Base-by-base conservation (phyloP, 2,329 filamentous ascomycete genomes). In the Apiospora malaysiana region DNA sequence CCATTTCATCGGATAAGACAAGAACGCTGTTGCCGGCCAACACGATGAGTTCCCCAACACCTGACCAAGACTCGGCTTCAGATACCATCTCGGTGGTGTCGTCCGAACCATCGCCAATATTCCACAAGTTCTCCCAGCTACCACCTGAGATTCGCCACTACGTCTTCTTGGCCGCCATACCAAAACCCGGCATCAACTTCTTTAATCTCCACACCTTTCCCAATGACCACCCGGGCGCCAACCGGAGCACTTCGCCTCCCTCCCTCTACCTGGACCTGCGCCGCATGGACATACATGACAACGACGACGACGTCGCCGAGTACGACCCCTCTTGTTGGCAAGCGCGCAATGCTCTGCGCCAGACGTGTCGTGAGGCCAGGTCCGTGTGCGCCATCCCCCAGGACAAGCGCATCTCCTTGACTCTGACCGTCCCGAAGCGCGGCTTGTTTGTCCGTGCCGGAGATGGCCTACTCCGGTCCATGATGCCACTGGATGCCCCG, bases 201-300 rank as follows among this genome's bases (percentile, higher is more conserved):
- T 80, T 80, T 76, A 80, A 80, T 73, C 72, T 80, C 1, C 79
- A 80, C 72, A 73, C 70, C 69, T 77, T 79, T 71, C 79, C 79
- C n/a, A 77, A 78, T 69, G 78, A 79, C 66, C 78, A 80, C 51
- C 45, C 27, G 1, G 74, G 73, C 21, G 73, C 74, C 23, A 78
- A 78, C 72, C 73, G 76, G 6, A 78, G 76, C 73, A 75, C 70
- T 0, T 80, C 78, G 2, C 78, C 78, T 6, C 73, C 75, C 2
- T 77, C 73, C 73, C 66, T 74, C 3, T 77, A 80, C 56, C 74
- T 80, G 14, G 79, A 80, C 71, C 71, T 79, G 47, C 77, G 78
- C 1, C 78, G 79, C 4, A 70, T 78, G 1, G 71, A 70, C 42
- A 78, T 79, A 69, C 56, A 74, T 6, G 70, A 80, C 66, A 66